Conservation (phyloP, 2,329 filamentous ascomycete species). For the Bipolaris bicolor region DNA sequence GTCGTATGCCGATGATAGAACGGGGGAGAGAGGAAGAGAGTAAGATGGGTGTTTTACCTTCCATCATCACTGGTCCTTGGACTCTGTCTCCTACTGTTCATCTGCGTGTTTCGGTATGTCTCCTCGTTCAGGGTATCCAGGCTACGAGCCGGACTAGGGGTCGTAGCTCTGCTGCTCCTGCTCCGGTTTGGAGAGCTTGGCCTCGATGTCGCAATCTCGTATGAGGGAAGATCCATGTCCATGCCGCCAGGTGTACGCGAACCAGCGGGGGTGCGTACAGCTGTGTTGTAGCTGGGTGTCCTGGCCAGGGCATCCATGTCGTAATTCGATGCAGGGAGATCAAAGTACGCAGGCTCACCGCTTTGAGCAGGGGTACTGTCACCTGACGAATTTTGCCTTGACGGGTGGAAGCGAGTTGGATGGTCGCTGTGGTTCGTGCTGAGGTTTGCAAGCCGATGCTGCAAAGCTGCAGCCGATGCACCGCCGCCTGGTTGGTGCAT, state of each 20-base stretch:
- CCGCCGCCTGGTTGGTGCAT: slow-evolving; percentile 46
- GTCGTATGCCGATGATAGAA: background rate
- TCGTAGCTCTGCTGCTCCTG: slow-evolving; percentile 38
- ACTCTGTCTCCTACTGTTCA: slow-evolving; percentile 39
- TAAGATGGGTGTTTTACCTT: slow-evolving; percentile 26
- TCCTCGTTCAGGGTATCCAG: slow-evolving; percentile 47
- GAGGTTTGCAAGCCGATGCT: slow-evolving; percentile 68
- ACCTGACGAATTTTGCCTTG: slow-evolving; percentile 43
- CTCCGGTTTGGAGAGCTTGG: slow-evolving; percentile 49
- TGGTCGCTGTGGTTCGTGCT: slow-evolving; percentile 46
- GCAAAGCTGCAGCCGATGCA: slow-evolving; percentile 67
- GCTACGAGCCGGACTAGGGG: slow-evolving; percentile 43
- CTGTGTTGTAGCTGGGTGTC: slow-evolving; percentile 60
- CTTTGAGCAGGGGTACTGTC: slow-evolving; percentile 44
- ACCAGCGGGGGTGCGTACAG: slow-evolving; percentile 54
- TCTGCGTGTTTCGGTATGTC: slow-evolving; percentile 46
- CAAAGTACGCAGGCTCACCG: slow-evolving; percentile 31
- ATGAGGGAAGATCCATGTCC: slow-evolving; percentile 52
- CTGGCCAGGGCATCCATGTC: slow-evolving; percentile 56
- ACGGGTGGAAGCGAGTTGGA: slow-evolving; percentile 31
- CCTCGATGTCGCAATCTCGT: slow-evolving; percentile 54
- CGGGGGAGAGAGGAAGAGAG: background rate
- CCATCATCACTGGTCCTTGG: slow-evolving; percentile 38
- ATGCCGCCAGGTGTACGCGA: slow-evolving; percentile 47
- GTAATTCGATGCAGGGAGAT: slow-evolving; percentile 31